Base-by-base conservation (phyloP, 768 basidiomycete genomes). In the Lepiota brunneoincarnata region DNA sequence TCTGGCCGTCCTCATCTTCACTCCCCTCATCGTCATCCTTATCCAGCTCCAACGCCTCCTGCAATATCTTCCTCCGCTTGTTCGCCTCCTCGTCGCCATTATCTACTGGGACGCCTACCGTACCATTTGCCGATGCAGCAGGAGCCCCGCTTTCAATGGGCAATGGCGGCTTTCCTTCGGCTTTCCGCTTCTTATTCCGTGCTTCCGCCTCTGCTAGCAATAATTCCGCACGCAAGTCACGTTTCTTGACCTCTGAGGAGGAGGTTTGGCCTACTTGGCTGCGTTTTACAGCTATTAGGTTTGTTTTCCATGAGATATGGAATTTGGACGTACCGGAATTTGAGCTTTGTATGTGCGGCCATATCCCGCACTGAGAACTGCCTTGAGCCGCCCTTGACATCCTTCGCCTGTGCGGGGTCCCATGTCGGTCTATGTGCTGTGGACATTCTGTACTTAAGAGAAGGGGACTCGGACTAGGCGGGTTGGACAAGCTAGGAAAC, bases 371-470 rank as follows among this genome's bases (percentile, higher is more conserved):
- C 88, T 4, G 93, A 96, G 74, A 87, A 93, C 65, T 96, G 93
- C 55, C 92, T 84, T 48, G 93, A 94, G 54, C 92, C 93, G 3
- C 90, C 89, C 67, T 91, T 93, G 57, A 93, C 86, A 72, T 97
- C 93, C 62, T 85, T 84, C 31, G 91, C 96, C 70, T 95, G 91
- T 0, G 95, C 94, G 1, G 96, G 96, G 60, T 95, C 91, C 95
- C 95, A 98, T 83, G 92, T 95, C 62, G 92, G 92, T 73, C 92
- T 84, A 69, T 94, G 92, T 3, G 91, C 91, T 75, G 90, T 93
- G 49, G 91, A 93, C 91, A 92, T 91, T 54, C 59, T 59, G 54
- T 6, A 23, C 52, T 45, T 15, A 49, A 20, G 43, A 47, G 26
- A 43, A 31, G 51, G 40, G 49, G 14, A 28, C 34, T 51, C 4